phyloP scores from a whole-genome alignment of 2,329 filamentous ascomycete genomes.

The Aureobasidium sp. region DNA sequence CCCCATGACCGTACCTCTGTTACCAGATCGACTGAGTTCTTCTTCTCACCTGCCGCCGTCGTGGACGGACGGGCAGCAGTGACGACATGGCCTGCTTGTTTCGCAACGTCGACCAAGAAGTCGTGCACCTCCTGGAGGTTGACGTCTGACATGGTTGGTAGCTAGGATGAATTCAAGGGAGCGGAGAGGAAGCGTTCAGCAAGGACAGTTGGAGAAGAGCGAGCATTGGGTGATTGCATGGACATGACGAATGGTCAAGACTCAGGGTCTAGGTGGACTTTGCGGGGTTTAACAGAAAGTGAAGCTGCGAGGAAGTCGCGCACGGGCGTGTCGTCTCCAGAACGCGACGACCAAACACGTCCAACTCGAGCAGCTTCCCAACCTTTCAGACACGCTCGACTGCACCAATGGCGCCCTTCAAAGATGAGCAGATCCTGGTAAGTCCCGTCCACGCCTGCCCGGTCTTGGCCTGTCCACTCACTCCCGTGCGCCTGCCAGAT shows the following conservation, averaged over 20 bases:
- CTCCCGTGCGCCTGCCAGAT: constrained; percentile 33
- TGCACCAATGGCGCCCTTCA: constrained; percentile 33
- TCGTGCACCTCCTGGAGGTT: constrained; percentile 41
- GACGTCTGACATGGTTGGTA: constrained; percentile 15
- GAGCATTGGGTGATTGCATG: not conserved
- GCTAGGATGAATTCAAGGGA: not conserved
- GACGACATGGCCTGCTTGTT: constrained; percentile 39
- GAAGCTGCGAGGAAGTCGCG: not conserved
- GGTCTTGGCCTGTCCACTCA: not conserved
- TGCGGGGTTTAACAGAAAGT: not conserved
- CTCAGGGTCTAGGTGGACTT: not conserved
- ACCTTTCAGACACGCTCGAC: not conserved
- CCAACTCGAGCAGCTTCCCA: not conserved
- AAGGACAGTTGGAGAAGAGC: not conserved
- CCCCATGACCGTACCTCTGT: no score
- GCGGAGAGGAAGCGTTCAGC: not conserved
- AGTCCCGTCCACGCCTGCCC: not conserved
- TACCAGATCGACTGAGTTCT: constrained; percentile 51
- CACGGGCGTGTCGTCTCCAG: not conserved
- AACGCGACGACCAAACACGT: constrained; percentile 8
- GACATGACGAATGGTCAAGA: not conserved
- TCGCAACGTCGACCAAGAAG: constrained; percentile 38
- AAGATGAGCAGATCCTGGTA: constrained; percentile 38
- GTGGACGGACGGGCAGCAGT: constrained; percentile 36
- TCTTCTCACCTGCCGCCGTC: constrained; percentile 35